Evolutionary conservation across 176 grass and related monocot genomes (phyloP).

Genomic region (Luzula sylvatica): DNA sequence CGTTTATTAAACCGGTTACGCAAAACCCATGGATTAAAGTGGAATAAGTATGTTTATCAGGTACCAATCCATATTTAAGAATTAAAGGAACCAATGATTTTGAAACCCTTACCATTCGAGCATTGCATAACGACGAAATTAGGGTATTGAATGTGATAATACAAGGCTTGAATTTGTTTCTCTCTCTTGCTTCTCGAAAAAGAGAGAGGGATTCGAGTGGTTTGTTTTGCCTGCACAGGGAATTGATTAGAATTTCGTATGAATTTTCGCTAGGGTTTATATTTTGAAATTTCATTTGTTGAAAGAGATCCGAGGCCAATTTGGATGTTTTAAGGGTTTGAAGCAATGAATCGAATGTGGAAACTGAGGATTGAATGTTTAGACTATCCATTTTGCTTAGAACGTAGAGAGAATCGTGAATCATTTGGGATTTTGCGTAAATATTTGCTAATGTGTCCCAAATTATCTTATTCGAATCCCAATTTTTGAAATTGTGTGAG

Average conservation of each 20-base stretch:
- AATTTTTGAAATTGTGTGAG: constrained; percentile 38
- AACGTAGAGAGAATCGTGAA: constrained; percentile 60
- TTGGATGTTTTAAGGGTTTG: constrained; percentile 39
- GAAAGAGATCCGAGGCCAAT: constrained; percentile 41
- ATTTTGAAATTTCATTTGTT: constrained; percentile 55
- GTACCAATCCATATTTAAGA: constrained; percentile 70
- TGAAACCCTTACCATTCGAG: constrained; percentile 37
- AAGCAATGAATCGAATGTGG: constrained; percentile 59
- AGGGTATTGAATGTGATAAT: constrained; percentile 62
- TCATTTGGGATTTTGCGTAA: constrained; percentile 53
- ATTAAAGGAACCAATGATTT: constrained; percentile 66
- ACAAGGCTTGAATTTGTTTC: constrained; percentile 40
- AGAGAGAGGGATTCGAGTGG: constrained; percentile 60
- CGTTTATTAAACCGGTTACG: constrained; percentile 25
- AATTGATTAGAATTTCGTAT: constrained; percentile 49
- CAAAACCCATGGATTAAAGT: constrained; percentile 73
- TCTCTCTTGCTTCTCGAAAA: constrained; percentile 44
- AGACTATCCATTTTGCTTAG: constrained; percentile 71
- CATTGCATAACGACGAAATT: constrained; percentile 56
- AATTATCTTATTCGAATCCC: constrained; percentile 26
- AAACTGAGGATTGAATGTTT: constrained; percentile 58
- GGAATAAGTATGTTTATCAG: constrained; percentile 49
- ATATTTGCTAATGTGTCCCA: constrained; percentile 77
- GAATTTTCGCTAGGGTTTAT: constrained; percentile 47
- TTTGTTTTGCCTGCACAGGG: constrained; percentile 75